Evolutionary conservation across 257 asterid species (phyloP).

Genomic region (Osmanthus fragrans): DNA sequence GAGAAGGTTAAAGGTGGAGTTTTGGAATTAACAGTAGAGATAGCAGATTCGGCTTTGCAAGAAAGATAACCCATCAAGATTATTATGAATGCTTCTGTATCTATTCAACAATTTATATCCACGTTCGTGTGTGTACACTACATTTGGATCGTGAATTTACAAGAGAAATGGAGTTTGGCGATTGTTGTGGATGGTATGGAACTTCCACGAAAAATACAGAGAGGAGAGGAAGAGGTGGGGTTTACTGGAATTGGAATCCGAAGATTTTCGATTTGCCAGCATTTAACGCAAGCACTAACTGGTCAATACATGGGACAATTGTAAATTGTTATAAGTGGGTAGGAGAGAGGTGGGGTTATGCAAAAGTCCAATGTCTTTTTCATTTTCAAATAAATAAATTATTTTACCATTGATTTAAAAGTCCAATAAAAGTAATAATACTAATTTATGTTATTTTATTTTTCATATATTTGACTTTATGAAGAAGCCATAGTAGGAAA

Average conservation of each 20-base stretch:
- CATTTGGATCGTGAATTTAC: background rate
- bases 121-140: background rate
- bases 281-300: background rate
- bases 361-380: background rate
- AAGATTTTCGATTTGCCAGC: background rate
- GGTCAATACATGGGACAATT: background rate
- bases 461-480: no score
- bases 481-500: no score
- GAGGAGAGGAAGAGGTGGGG: background rate
- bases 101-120: slow-evolving; percentile 5
- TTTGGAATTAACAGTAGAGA: slow-evolving; percentile 42
- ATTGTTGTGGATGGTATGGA: slow-evolving; percentile 23
- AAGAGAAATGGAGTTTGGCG: background rate
- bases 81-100: slow-evolving; percentile 7
- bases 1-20: slow-evolving; percentile 30
- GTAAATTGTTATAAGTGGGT: background rate
- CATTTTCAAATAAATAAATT: no score
- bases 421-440: no score
- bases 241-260: background rate
- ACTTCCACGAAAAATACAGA: background rate
- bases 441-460: no score
- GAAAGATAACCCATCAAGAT: slow-evolving; percentile 81
- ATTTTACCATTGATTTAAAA: background rate
- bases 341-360: background rate
- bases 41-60: slow-evolving; percentile 75